Conservation (phyloP, 2,329 filamentous ascomycete genomes). For the Trichoderma gracile region DNA sequence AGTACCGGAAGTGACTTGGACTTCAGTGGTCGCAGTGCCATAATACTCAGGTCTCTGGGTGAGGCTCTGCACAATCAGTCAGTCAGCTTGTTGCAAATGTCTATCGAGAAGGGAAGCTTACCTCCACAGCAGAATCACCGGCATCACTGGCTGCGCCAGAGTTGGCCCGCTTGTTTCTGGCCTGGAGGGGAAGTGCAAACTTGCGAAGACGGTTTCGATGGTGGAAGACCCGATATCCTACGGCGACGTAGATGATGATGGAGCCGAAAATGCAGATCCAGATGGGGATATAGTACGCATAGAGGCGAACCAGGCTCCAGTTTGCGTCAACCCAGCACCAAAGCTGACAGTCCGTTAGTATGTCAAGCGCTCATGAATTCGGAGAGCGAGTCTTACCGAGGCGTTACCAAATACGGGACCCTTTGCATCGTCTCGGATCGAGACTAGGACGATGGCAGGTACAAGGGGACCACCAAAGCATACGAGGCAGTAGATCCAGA, state of each 20-base stretch:
- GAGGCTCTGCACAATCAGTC: constrained; percentile 31
- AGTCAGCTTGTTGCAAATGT: constrained; percentile 26
- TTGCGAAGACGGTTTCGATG: constrained; percentile 57
- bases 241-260: constrained; percentile 55
- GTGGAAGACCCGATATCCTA: constrained; percentile 61
- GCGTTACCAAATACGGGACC: constrained; percentile 56
- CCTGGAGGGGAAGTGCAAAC: constrained; percentile 37
- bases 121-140: constrained; percentile 41
- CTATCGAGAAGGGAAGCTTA: constrained; percentile 20
- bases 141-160: constrained; percentile 35
- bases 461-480: constrained; percentile 72
- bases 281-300: constrained; percentile 61
- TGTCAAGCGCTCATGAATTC: too few species aligned
- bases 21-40: constrained; percentile 52
- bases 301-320: constrained; percentile 58
- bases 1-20: constrained; percentile 45
- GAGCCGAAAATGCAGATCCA: constrained; percentile 60
- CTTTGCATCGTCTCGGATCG: constrained; percentile 47
- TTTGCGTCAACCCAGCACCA: constrained; percentile 61
- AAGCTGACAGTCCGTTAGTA: constrained; percentile 41
- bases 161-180: constrained; percentile 29
- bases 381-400: constrained; percentile 44
- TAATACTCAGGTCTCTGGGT: constrained; percentile 41
- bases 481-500: constrained; percentile 66
- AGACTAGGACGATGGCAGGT: constrained; percentile 65